phyloP scores from a whole-genome alignment of 345 rosid genomes.

The Lumnitzera racemosa region DNA sequence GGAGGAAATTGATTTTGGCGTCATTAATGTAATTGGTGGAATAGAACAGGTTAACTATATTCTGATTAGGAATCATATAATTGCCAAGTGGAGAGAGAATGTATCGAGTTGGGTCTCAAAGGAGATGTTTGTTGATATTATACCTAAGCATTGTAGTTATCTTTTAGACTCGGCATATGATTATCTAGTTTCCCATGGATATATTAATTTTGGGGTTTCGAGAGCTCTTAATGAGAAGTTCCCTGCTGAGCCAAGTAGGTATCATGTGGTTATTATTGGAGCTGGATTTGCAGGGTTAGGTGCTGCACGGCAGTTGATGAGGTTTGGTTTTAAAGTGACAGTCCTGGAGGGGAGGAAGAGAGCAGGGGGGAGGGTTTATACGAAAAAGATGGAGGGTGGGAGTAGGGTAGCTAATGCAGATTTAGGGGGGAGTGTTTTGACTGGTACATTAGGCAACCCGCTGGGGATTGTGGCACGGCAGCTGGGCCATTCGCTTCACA shows the following conservation, averaged over 20 bases:
- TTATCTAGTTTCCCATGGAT: slow-evolving; percentile 72
- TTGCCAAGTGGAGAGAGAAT: slow-evolving; percentile 81
- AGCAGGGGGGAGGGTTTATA: slow-evolving; percentile 94
- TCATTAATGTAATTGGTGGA: slow-evolving; percentile 71
- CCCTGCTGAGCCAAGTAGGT: slow-evolving; percentile 44
- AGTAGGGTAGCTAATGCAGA: slow-evolving; percentile 76
- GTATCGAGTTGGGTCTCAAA: slow-evolving; percentile 61
- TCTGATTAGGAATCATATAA: slow-evolving; percentile 81
- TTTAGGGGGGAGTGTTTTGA: slow-evolving; percentile 95
- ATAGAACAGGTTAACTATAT: slow-evolving; percentile 95
- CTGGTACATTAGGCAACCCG: slow-evolving; percentile 93
- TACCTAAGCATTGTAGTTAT: slow-evolving; percentile 62
- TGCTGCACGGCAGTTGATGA: slow-evolving; percentile 80
- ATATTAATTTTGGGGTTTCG: slow-evolving; percentile 81
- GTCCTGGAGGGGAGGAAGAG: slow-evolving; percentile 98
- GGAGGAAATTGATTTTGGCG: slow-evolving; percentile 84
- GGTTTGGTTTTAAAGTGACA: slow-evolving; percentile 82
- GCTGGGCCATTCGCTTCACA: slow-evolving; percentile 59
- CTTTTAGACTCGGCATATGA: slow-evolving; percentile 74
- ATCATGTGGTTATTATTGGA: slow-evolving; percentile 64
- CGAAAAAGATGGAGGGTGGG: slow-evolving; percentile 91
- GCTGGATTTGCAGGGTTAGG: slow-evolving; percentile 90
- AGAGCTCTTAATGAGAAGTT: slow-evolving; percentile 61
- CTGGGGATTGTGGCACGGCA: slow-evolving; percentile 84
- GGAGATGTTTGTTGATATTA: slow-evolving; percentile 57